Base-by-base conservation (phyloP, 768 basidiomycete genomes). In the Podaxis pistillaris region DNA sequence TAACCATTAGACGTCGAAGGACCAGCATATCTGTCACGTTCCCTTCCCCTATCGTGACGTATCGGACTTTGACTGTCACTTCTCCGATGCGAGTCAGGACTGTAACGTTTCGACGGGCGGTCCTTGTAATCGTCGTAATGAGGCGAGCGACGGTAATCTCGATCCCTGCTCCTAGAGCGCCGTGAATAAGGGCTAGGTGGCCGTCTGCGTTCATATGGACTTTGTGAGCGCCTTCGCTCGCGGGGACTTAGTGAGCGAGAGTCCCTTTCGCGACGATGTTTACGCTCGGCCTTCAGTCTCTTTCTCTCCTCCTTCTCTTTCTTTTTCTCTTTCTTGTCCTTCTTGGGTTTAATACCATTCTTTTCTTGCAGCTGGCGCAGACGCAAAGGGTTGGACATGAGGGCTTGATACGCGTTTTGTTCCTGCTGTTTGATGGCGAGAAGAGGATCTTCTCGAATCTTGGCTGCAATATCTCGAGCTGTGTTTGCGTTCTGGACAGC, bases 391-490 rank as follows among this genome's bases (percentile, higher is more conserved):
- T 96, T 95, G 53, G 89, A 85, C 78, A 93, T 82, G 41, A 97
- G 78, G 1, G 93, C 86, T 66, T 97, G 87, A 67, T 94, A 90
- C 6, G 94, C 91, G 7, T 92, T 90, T 71, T 97, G 95, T 75
- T 99, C 96, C 70, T 98, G 96, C 72, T 95, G 91, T 75, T 98
- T 98, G 79, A 99, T 98, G 13, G 92, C 93, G n/a, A 99, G 82
- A 4, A 98, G 72, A 4, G 97, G 97, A 70, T 99, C 97, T 75
- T 98, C 97, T 37, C 97, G 89, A 64, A 99, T 89, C 76, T 99
- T 98, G 30, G 94, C 80, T 22, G 94, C 91, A 49, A 93, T 83
- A 69, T 99, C 97, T 33, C 96, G 89, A 36, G 78, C 80, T 47
- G 79, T 90, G 73, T 98, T 98, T 68, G 97, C 96, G 71, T 95